Percentiles rank a stretch among this genome's conserved stretches.
phyloP scores from a whole-genome alignment of 495 filamentous ascomycete species.

The Hyphodiscus hymeniophilus region DNA sequence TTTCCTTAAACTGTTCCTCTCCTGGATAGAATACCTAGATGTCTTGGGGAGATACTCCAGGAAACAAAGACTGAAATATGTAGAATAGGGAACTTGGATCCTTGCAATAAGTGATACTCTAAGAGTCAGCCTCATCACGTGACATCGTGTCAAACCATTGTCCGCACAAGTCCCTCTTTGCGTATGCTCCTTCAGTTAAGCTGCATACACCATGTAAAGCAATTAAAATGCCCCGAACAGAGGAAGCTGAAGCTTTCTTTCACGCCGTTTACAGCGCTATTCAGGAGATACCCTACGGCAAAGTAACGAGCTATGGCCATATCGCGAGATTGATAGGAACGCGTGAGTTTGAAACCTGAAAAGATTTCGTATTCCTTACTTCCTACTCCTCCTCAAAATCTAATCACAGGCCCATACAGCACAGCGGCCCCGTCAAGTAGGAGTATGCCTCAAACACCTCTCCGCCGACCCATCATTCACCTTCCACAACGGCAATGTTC shows the following conservation, averaged over 20 bases:
- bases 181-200: too few relatives aligned
- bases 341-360: constrained; percentile 46
- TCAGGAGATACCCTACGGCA: constrained; percentile 74
- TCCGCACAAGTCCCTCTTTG: too few relatives aligned
- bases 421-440: constrained; percentile 72
- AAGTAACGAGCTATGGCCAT: constrained; percentile 83
- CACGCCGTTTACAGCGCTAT: constrained; percentile 75
- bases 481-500: constrained; percentile 71
- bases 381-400: not conserved
- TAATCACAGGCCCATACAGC: constrained; percentile 33
- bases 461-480: constrained; percentile 37
- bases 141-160: too few relatives aligned
- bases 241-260: constrained; percentile 81
- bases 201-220: too few relatives aligned
- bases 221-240: constrained; percentile 56
- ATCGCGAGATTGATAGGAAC: constrained; percentile 74
- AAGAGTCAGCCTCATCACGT: too few relatives aligned
- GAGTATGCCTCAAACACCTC: constrained; percentile 79
- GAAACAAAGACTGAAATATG: too few relatives aligned
- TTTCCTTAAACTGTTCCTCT: too few relatives aligned
- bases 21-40: too few relatives aligned
- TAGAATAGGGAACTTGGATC: too few relatives aligned
- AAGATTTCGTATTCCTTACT: not conserved
- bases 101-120: too few relatives aligned
- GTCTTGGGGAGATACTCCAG: too few relatives aligned